phyloP scores from a whole-genome alignment of 306 rosid genomes.

The Quercus gilva region DNA sequence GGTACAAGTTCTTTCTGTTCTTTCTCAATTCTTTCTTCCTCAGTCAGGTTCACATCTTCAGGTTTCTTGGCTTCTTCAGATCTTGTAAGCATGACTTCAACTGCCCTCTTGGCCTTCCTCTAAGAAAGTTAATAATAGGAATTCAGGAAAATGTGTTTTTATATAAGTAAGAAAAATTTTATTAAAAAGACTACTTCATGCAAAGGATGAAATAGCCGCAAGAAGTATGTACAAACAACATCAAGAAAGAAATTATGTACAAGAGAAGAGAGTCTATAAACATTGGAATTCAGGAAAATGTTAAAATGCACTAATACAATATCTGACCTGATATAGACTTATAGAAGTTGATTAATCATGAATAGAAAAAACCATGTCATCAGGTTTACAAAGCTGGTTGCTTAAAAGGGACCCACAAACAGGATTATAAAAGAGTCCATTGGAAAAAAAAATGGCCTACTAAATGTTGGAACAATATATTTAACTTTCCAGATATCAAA shows the following conservation, averaged over 20 bases:
- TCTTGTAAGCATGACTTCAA: slow-evolving; percentile 92
- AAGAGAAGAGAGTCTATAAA: too few relatives aligned
- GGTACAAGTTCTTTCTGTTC: slow-evolving; percentile 90
- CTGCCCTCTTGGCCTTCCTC: slow-evolving; percentile 89
- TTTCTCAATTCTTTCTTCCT: slow-evolving; percentile 65
- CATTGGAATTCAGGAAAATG: not conserved
- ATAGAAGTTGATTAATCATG: not conserved
- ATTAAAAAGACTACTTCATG: too few relatives aligned
- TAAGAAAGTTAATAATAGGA: slow-evolving; percentile 20
- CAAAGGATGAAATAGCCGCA: too few relatives aligned
- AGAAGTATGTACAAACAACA: too few relatives aligned
- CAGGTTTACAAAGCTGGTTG: not conserved
- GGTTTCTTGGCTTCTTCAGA: slow-evolving; percentile 59
- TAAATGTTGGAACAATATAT: not conserved
- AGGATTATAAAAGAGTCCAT: not conserved
- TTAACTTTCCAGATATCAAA: not conserved
- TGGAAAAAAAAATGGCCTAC: not conserved
- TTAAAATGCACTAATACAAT: not conserved
- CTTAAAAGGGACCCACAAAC: not conserved
- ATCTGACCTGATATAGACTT: not conserved
- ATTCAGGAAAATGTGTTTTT: too few relatives aligned
- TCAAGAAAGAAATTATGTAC: too few relatives aligned
- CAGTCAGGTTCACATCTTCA: slow-evolving; percentile 58
- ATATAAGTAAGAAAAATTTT: too few relatives aligned
- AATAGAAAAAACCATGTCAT: not conserved